phyloP scores from a whole-genome alignment of 2,329 filamentous ascomycete genomes.

The Elsinoe fawcettii region DNA sequence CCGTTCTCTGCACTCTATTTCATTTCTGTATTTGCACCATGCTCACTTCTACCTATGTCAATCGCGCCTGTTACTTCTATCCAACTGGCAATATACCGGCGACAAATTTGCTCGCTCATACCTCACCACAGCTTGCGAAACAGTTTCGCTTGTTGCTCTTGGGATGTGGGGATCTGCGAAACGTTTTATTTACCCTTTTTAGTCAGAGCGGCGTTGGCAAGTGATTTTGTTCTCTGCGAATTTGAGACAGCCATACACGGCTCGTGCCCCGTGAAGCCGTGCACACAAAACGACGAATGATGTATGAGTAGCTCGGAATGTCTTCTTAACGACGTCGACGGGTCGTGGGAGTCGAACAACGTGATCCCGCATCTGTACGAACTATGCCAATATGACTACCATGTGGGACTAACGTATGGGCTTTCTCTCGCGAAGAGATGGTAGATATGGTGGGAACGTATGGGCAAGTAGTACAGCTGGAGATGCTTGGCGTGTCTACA shows the following conservation, averaged over 20 bases:
- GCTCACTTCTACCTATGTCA: slow-evolving; percentile 15
- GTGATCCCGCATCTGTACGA: too few species aligned
- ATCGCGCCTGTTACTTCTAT: slow-evolving; percentile 29
- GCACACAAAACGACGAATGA: neutral
- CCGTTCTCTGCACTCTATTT: neutral
- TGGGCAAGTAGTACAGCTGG: too few species aligned
- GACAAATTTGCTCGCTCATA: slow-evolving; percentile 39
- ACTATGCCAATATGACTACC: too few species aligned
- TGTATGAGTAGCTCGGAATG: slow-evolving; percentile 43
- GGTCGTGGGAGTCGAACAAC: too few species aligned
- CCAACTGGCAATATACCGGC: slow-evolving; percentile 46
- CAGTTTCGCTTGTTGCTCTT: slow-evolving; percentile 47
- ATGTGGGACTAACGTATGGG: too few species aligned
- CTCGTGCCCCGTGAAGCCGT: slow-evolving; percentile 25
- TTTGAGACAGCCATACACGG: slow-evolving; percentile 44
- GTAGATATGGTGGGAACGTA: too few species aligned
- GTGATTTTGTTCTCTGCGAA: slow-evolving; percentile 47
- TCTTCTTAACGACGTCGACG: slow-evolving; percentile 44
- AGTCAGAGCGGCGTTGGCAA: slow-evolving; percentile 34
- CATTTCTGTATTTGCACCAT: slow-evolving; percentile 10
- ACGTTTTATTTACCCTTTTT: slow-evolving; percentile 49
- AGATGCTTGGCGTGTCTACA: too few species aligned
- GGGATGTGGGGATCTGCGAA: slow-evolving; percentile 50
- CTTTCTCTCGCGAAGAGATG: too few species aligned
- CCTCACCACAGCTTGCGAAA: slow-evolving; percentile 41